Evolutionary conservation across 768 basidiomycete genomes (phyloP).

Genomic region (Collybia sordida): DNA sequence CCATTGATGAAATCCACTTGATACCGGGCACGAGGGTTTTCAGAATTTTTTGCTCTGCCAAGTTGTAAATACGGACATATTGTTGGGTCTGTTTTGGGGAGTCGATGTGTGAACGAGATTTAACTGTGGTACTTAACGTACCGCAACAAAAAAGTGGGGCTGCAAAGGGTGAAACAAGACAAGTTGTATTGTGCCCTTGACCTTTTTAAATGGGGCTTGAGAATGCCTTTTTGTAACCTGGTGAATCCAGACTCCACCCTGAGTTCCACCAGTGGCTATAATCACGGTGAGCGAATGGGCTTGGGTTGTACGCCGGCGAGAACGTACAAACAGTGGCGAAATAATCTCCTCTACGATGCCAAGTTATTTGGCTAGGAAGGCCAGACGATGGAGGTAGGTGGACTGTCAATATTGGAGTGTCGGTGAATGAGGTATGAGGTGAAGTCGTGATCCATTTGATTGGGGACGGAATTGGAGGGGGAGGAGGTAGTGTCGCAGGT

Average conservation of each 20-base stretch:
- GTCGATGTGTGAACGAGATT: background rate
- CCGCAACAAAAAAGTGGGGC: conserved; percentile 97
- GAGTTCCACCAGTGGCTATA: conserved; percentile 62
- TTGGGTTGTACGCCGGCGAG: background rate
- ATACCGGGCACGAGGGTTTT: conserved; percentile 96
- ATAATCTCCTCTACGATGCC: conserved; percentile 96
- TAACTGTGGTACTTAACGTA: conserved; percentile 38
- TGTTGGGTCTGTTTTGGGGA: conserved; percentile 76
- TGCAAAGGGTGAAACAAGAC: conserved; percentile 94
- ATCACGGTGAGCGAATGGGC: conserved; percentile 9
- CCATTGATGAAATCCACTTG: conserved; percentile 97
- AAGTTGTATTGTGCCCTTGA: conserved; percentile 86
- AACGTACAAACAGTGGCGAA: conserved; percentile 90
- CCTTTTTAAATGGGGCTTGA: conserved; percentile 96
- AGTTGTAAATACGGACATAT: conserved; percentile 93
- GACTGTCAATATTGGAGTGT: conserved; percentile 60
- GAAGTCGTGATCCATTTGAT: conserved; percentile 68
- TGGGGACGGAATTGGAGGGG: conserved; percentile 54
- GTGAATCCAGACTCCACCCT: conserved; percentile 93
- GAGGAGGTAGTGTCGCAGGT: conserved; percentile 62
- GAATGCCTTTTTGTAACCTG: conserved; percentile 92
- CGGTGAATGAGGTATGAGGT: conserved; percentile 44
- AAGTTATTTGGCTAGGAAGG: conserved; percentile 75
- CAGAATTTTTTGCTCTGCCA: conserved; percentile 88
- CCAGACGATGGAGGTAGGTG: conserved; percentile 67